Base-by-base conservation (phyloP, 73 alveolate genomes). In the Tetrahymena thermophila region DNA sequence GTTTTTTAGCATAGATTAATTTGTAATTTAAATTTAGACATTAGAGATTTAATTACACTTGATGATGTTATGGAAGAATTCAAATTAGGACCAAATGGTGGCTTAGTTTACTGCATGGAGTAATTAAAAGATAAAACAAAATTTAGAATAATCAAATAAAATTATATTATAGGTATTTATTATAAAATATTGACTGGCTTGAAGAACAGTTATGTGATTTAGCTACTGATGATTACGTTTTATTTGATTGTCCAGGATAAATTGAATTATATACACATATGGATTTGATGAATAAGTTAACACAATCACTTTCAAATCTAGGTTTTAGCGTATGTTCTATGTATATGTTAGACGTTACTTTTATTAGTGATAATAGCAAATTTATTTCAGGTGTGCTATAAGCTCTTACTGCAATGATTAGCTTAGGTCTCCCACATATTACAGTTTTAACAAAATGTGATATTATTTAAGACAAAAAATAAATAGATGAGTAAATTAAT, bases 211-310 rank as follows among this genome's bases (percentile, higher is more conserved):
- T 98, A 43, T 97, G 97, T 94, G 95, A 97, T 19, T 95, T 96
- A 89, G 98, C 98, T 11, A 97, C 97, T 93, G 98, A 98, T 96
- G 98, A 97, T 58, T 98, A 98, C 94, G 97, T 97, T 56, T 95
- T 98, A 85, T 94, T 98, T 94, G 99, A 98, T 83, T 98, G 99
- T 93, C 99, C 99, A 3, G 99, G 99, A 94, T 96, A 99, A 96
- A 98, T 99, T 56, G 99, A 99, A 96, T 97, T 99, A 95, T 99
- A 99, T 97, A 96, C 99, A 16, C 99, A 99, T 96, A 96, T 98
- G 97, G 99, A 98, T 95, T 96, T 99, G 58, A 99, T 99, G 99
- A 95, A 98, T 84, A 96, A 98, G 71, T 95, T 99, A 40, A 94
- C 97, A 34, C 95, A 98, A 93, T 95, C 97, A 35, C 94, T 99